Evolutionary conservation across 2,329 filamentous ascomycete species (phyloP), one percentile per base, ranked within the genome.

Genomic region (Paecilomyces sp.): DNA sequence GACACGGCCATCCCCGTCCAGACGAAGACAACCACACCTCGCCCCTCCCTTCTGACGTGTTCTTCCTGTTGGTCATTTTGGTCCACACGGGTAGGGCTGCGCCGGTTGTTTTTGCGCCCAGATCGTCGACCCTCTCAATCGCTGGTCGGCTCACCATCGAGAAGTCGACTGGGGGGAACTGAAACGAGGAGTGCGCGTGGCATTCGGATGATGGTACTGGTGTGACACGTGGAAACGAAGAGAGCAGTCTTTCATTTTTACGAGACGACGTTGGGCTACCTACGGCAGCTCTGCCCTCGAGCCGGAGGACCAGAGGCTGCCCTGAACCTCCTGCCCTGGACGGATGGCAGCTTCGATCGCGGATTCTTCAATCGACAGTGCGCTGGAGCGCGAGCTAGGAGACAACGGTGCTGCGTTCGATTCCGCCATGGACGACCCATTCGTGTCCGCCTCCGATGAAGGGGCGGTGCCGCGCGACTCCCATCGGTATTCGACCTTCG

Each of bases 401-500:
- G 63, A 59, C 55, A 62, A 60, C 57, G 62, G 60, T 58, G 63
- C 50, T 57, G 60, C 62, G 60, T 61, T 65, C 25, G 60, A 66
- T 24, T 61, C 67, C 36, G 65, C 68, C 59, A 74, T 75, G 65
- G 71, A 81, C 68, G 86, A 88, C 64, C 86, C 86, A 53, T 88
- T 88, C 68, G 74, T 85, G 61, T 75, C 80, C 61, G 76, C 67
- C 64, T 74, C 79, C 4, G 73, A 79, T 25, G 77, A 76, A 50
- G 66, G 64, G 53, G 69, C 78, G 28, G 73, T 73, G 33, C 80
- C 73, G 56, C 72, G 70, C 56, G 74, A 76, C 60, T 63, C 80
- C 56, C 85, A 92, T 65, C 88, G 92, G 65, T 94, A 90, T 75
- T 92, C 91, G 58, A 84, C 86, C 64, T 95, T 96, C 72, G 91